Percentiles rank a stretch among this genome's conserved stretches.
These are phyloP conservation scores for Anisogramma anomala DNA, from an alignment of 2,329 filamentous ascomycete species.

Conservation along the genomic window DNA sequence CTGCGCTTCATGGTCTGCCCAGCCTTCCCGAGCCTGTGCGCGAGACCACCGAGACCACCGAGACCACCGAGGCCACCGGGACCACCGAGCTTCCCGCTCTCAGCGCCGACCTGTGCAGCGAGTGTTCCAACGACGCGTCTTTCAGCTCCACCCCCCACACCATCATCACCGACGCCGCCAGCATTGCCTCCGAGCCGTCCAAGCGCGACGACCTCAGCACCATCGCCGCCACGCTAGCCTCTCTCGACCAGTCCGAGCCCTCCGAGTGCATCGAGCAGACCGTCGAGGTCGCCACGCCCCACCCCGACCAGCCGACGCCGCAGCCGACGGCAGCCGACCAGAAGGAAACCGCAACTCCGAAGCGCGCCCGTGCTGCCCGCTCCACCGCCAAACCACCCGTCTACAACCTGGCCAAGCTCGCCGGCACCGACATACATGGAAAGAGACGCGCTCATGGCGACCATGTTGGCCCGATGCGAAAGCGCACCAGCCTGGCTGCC, in stretches of 20 bases:
- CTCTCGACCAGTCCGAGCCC: conserved; percentile 9
- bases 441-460: conserved; percentile 44
- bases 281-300: conserved; percentile 9
- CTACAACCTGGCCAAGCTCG: conserved; percentile 56
- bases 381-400: conserved; percentile 41
- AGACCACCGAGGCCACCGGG: too few relatives aligned
- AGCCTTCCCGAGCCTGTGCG: background rate
- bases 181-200: conserved; percentile 21
- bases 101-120: conserved; percentile 19
- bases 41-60: conserved; percentile 16
- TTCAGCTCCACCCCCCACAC: conserved; percentile 24
- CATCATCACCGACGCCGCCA: conserved; percentile 23
- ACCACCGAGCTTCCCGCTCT: conserved; percentile 17
- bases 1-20: too few relatives aligned
- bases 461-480: conserved; percentile 30
- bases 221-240: conserved; percentile 5
- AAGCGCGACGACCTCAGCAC: conserved; percentile 17
- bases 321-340: conserved; percentile 4
- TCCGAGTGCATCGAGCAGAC: conserved; percentile 18
- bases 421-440: conserved; percentile 50
- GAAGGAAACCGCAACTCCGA: conserved; percentile 16
- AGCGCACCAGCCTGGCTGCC: conserved; percentile 35
- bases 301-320: conserved; percentile 1
- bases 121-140: conserved; percentile 20
- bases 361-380: conserved; percentile 41